Conservation (phyloP, 257 asterid species). For the Paulownia fortunei region DNA sequence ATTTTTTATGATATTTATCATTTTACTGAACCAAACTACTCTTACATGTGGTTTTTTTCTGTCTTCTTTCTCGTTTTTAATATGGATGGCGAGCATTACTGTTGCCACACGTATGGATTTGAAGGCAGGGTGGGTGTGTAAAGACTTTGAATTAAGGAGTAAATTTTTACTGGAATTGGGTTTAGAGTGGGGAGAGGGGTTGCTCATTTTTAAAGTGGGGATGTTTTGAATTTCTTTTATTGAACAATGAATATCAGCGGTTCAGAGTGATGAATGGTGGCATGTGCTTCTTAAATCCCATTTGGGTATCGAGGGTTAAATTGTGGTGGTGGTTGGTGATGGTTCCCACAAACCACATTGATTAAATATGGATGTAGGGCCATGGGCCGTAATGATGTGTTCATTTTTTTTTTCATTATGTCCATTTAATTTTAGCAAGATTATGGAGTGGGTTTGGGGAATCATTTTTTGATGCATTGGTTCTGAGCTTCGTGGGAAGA, state of each 20-base stretch:
- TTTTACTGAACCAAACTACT: conserved; percentile 15
- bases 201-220: conserved; percentile 22
- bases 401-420: conserved; percentile 26
- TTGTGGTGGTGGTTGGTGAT: conserved; percentile 64
- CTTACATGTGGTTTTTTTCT: background rate
- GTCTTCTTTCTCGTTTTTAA: background rate
- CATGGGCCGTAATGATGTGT: conserved; percentile 36
- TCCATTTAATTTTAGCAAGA: conserved; percentile 19
- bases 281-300: conserved; percentile 54
- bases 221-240: conserved; percentile 32
- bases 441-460: conserved; percentile 21
- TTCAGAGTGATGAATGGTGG: conserved; percentile 47
- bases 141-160: background rate
- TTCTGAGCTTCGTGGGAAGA: conserved; percentile 38
- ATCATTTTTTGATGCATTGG: conserved; percentile 40
- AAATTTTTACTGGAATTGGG: conserved; percentile 8
- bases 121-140: background rate
- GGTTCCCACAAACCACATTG: conserved; percentile 60
- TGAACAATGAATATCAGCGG: conserved; percentile 41
- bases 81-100: background rate
- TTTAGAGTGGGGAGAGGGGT: background rate
- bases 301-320: conserved; percentile 42
- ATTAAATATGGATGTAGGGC: conserved; percentile 49
- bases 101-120: conserved; percentile 8
- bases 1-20: background rate